phyloP scores from a whole-genome alignment of 805 yeast species.

The Metschnikowia lunata region DNA sequence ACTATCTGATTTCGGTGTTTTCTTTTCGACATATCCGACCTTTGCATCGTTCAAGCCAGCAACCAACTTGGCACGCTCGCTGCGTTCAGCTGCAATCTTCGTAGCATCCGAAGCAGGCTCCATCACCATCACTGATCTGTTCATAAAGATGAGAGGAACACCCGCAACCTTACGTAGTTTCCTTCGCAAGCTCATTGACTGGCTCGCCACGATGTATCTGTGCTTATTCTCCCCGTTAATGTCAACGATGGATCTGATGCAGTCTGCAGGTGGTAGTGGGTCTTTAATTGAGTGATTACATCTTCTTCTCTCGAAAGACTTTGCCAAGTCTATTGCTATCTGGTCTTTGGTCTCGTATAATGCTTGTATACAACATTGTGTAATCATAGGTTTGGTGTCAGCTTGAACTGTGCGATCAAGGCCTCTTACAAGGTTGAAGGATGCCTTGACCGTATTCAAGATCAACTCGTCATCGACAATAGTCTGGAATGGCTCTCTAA shows the following conservation, averaged over 20 bases:
- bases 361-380: constrained; percentile 92
- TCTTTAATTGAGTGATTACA: constrained; percentile 76
- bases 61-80: constrained; percentile 66
- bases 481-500: constrained; percentile 91
- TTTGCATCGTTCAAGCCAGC: constrained; percentile 72
- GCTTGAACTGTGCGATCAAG: constrained; percentile 77
- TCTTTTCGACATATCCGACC: constrained; percentile 39
- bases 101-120: constrained; percentile 85
- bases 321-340: constrained; percentile 75
- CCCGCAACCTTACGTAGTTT: constrained; percentile 77
- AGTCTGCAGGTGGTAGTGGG: constrained; percentile 64
- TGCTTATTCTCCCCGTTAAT: constrained; percentile 81
- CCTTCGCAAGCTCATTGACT: constrained; percentile 65
- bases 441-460: constrained; percentile 57
- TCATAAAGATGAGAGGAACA: constrained; percentile 81
- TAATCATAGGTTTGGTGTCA: constrained; percentile 82
- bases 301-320: constrained; percentile 82
- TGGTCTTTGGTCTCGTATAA: constrained; percentile 70
- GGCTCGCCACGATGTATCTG: constrained; percentile 85
- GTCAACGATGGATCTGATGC: constrained; percentile 66
- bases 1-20: constrained; percentile 12
- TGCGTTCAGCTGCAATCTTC: constrained; percentile 27
- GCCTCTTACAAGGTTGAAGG: constrained; percentile 78
- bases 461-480: constrained; percentile 80
- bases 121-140: constrained; percentile 91